Base-by-base conservation (phyloP, 1,284 basidiomycete species). In the Ganoderma multipileum region DNA sequence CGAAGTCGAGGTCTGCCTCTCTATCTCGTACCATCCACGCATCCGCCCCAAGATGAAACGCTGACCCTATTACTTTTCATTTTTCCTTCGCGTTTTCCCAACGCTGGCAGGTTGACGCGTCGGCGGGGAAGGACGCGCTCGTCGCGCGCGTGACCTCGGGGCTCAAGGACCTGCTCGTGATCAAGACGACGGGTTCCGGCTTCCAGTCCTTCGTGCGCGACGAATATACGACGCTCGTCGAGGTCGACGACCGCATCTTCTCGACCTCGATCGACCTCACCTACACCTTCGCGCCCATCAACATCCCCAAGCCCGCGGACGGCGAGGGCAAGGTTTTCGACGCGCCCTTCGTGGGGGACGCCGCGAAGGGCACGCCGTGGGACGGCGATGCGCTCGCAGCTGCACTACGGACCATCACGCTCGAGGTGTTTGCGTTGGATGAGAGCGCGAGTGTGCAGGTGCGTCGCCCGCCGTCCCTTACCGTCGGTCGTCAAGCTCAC, bases 391-490 rank as follows among this genome's bases (percentile, higher is more conserved):
- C 81, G 3, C 87, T 93, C n/a, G 83, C 87, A 2, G 79, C 78
- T 12, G 84, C 85, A 7, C 92, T 91, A 60, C 86, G 90, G 68
- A 80, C 82, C 55, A 86, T 89, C 23, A 97, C 95, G 9, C 82
- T 98, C 38, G 90, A 95, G 71, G 83, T 91, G 2, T 99, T 98
- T 78, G 95, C 96, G 1, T 82, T 84, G 36, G 95, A 98, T 75
- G 91, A 96, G 77, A 96, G 94, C 76, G 95, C 95, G 9, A 94
- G 91, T 75, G 97, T 99, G 7, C 96, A 97, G 87, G 93, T 92
- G 18, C 23, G 30, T 14, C 9, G 18, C 42, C 28, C 16, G 33
- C n/a, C 9, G 38, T 9, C 41, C 36, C 47, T 1, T 47, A 9
- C n/a, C 9, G 2, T 47, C 44, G n/a, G n/a, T 47, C 1, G 57